phyloP scores from a whole-genome alignment of 78 protist species.

The Blattamonas nauphoetae region DNA sequence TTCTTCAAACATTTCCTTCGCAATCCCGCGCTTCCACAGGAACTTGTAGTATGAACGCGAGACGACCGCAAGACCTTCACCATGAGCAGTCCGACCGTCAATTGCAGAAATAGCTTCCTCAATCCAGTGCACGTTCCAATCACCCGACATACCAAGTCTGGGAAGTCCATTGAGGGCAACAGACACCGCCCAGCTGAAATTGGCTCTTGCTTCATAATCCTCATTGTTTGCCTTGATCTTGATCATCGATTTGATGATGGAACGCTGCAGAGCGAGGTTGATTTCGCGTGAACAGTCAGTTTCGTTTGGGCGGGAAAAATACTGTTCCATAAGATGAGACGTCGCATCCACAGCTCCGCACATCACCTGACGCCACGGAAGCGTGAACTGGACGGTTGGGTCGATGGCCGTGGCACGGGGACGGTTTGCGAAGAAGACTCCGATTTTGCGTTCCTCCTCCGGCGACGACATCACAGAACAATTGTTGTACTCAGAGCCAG shows the following conservation, averaged over 20 bases:
- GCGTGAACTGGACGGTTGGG: background rate
- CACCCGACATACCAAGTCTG: background rate
- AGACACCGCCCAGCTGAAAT: background rate
- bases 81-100: too few relatives aligned
- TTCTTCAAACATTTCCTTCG: too few relatives aligned
- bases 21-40: too few relatives aligned
- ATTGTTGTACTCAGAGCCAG: background rate
- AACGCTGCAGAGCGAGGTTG: too few relatives aligned
- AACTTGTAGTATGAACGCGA: too few relatives aligned
- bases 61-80: too few relatives aligned
- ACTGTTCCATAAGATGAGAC: background rate
- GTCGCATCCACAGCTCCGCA: too few relatives aligned
- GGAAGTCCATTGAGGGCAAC: background rate
- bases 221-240: background rate
- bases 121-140: background rate
- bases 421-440: background rate
- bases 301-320: background rate
- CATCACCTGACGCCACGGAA: too few relatives aligned
- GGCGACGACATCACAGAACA: background rate
- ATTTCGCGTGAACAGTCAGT: too few relatives aligned
- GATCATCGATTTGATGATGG: too few relatives aligned
- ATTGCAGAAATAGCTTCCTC: too few relatives aligned
- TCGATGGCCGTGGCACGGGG: background rate
- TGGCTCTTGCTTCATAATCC: background rate
- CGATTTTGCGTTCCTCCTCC: background rate